These are phyloP conservation scores for Tubosaeta sp. DNA, from an alignment of 768 basidiomycete species.

Conservation along the genomic window DNA sequence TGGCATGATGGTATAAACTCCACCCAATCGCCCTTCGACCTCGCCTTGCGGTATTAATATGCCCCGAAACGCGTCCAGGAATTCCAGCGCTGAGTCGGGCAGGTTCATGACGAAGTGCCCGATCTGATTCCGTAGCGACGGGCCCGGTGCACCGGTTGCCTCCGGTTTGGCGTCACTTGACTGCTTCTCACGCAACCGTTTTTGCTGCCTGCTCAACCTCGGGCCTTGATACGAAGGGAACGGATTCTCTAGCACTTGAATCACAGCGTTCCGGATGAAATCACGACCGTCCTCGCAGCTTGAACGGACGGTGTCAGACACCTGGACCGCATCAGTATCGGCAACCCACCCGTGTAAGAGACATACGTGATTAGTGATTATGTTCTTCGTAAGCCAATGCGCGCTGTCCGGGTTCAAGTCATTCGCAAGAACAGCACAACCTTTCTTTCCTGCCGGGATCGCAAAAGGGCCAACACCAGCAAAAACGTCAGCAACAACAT, in stretches of 20 bases:
- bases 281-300: constrained; percentile 82
- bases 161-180: background rate
- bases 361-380: constrained; percentile 70
- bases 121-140: constrained; percentile 50
- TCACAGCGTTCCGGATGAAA: constrained; percentile 67
- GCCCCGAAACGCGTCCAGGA: constrained; percentile 85
- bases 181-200: constrained; percentile 33
- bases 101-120: constrained; percentile 98
- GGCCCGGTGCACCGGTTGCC: constrained; percentile 4
- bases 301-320: constrained; percentile 61
- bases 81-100: constrained; percentile 85
- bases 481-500: constrained; percentile 89
- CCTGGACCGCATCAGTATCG: constrained; percentile 36
- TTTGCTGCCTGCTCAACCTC: constrained; percentile 41
- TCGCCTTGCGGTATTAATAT: constrained; percentile 45
- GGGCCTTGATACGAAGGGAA: constrained; percentile 57
- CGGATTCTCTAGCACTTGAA: constrained; percentile 55
- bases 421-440: constrained; percentile 86
- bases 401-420: constrained; percentile 90
- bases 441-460: constrained; percentile 87
- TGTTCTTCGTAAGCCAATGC: constrained; percentile 72
- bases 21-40: constrained; percentile 41
- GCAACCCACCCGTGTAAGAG: background rate
- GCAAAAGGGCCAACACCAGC: constrained; percentile 98
- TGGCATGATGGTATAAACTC: constrained; percentile 57